Evolutionary conservation across 2,329 filamentous ascomycete species (phyloP).

Genomic region (Fusarium sp.): DNA sequence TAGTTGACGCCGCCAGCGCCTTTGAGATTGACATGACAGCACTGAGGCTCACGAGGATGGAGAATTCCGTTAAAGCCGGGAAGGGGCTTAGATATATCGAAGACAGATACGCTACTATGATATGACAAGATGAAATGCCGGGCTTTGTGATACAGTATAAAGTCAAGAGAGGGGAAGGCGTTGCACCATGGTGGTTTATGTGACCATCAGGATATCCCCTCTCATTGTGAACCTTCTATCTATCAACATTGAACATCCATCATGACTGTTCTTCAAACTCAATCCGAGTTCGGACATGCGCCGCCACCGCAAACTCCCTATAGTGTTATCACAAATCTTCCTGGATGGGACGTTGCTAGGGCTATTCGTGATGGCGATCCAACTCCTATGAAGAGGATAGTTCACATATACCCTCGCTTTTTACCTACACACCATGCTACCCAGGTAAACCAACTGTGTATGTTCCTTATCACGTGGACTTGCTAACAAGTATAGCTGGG

Average conservation of each 20-base stretch:
- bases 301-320: constrained; percentile 60
- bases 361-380: constrained; percentile 56
- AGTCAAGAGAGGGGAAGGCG: not conserved
- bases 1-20: not conserved
- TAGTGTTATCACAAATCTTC: constrained; percentile 59
- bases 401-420: constrained; percentile 61
- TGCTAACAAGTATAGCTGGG: constrained; percentile 50
- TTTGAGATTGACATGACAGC: not conserved
- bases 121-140: not conserved
- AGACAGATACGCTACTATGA: not conserved
- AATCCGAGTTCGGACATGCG: constrained; percentile 57
- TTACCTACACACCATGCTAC: constrained; percentile 53
- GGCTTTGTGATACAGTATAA: not conserved
- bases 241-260: constrained; percentile 7
- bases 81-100: not conserved
- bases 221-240: not conserved
- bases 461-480: too few relatives aligned
- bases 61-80: not conserved
- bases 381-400: constrained; percentile 49
- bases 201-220: not conserved
- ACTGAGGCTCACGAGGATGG: not conserved
- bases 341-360: constrained; percentile 56
- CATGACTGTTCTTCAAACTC: constrained; percentile 54
- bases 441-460: constrained; percentile 41
- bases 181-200: not conserved